Evolutionary conservation across 345 rosid genomes (phyloP).

Genomic region (Lepidium sativum): DNA sequence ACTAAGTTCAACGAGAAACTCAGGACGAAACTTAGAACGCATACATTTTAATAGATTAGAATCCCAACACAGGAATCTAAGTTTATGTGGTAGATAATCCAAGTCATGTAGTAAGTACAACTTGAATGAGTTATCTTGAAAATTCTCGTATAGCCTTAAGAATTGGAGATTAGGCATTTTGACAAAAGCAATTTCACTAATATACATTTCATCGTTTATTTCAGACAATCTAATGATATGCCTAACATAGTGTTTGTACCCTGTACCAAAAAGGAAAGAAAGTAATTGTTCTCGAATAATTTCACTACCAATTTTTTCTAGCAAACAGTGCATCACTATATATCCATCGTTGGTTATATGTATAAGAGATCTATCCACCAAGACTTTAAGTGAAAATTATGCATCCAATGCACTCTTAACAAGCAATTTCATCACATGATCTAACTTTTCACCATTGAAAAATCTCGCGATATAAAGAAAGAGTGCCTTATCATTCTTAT

Average conservation of each 20-base stretch:
- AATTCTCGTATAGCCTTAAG: conserved; percentile 5
- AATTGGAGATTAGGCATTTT: conserved; percentile 21
- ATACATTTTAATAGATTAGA: conserved; percentile 6
- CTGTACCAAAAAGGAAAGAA: not conserved
- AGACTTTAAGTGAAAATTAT: not conserved
- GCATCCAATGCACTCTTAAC: not conserved
- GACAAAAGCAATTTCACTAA: not conserved
- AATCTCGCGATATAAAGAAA: conserved; percentile 32
- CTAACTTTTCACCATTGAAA: not conserved
- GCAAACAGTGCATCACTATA: conserved; percentile 20
- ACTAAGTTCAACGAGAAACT: conserved; percentile 13
- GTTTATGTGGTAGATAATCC: conserved; percentile 6
- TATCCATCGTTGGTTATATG: not conserved
- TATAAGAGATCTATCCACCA: conserved; percentile 21
- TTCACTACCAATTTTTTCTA: conserved; percentile 22
- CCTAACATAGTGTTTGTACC: conserved; percentile 15
- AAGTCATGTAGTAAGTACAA: not conserved
- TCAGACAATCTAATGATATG: not conserved
- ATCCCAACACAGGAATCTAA: conserved; percentile 11
- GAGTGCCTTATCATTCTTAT: not conserved
- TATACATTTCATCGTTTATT: not conserved
- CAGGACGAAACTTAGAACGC: not conserved
- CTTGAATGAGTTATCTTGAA: not conserved
- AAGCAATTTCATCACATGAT: not conserved
- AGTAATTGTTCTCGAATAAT: not conserved